Base-by-base conservation (phyloP, 202 grass and related monocot species). In the Panicum hallii region DNA sequence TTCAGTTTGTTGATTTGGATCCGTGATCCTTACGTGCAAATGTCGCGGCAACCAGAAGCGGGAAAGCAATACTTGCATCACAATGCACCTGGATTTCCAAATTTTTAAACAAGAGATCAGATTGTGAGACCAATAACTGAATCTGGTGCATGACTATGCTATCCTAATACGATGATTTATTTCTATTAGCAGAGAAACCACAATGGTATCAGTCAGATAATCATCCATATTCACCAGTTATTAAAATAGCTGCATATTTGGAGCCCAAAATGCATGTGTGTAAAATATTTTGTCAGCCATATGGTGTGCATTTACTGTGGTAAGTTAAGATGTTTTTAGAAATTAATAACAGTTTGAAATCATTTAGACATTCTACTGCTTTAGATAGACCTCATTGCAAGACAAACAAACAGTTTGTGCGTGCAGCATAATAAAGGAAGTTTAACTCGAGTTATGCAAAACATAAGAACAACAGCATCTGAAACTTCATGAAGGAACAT, bases 41-140 rank as follows among this genome's bases (percentile, higher is more conserved):
- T 70, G 95, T 98, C 14, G 93, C 95, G 38, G 93, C 89, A 22
- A 95, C 91, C n/a, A 98, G 34, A 48, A 98, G 81, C 0, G 95
- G 95, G 64, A 98, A 95, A 63, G 93, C 95, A 17, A 98, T 93
- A 76, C 91, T 98, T 12, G 93, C 93, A 72, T 98, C 95, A 7
- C 95, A 98, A 81, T 98, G 95, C 52, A 98, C 93, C 95, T 98
- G 87, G 17, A 79, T 88, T 84, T 79, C 47, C 44, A 72, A 74
- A 63, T 62, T 28, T 62, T 84, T 7, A 4, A 75, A 26, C 42
- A 71, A 65, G 32, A 81, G 67, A 57, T 40, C 67, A 56, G 34
- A n/a, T 22, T 63, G 44, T 45, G 57, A 57, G 36, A 58, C 8
- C 79, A 84, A 41, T 15, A 82, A 22, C 1, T 6, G 79, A 26